Base-by-base conservation (phyloP, 2,329 filamentous ascomycete species). In the Ophiostoma sp. region DNA sequence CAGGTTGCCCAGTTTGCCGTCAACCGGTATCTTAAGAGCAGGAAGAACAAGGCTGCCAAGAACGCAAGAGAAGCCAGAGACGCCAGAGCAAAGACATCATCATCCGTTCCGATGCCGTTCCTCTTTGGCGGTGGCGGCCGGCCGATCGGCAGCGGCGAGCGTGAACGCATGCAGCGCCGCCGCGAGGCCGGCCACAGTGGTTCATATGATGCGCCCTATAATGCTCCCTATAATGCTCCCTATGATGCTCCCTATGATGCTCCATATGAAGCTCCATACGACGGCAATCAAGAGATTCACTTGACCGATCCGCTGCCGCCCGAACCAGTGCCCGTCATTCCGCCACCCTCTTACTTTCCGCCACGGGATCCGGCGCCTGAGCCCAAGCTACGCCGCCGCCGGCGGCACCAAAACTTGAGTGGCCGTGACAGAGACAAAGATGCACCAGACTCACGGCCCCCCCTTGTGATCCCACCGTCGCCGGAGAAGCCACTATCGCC, bases 1-100 rank as follows among this genome's bases (percentile, higher is more conserved):
- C 68, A 71, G n/a, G 67, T 65, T 18, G 41, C 68, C 4, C 68
- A 70, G 63, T 69, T 67, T 49, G 67, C 55, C 8, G 36, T 70
- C n/a, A 38, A 58, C 9, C 44, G 49, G 12, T 71, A 70, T 63
- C 41, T 71, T 14, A 62, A 66, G 55, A 18, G 62, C 4, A 58
- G n/a, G 16, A 52, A 60, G 52, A 42, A 66, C 52, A 40, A 58
- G 18, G 36, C 49, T 1, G n/a, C 49, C 8, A 62, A 60, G 40
- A 42, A 18, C 6, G 36, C 40, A n/a, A 16, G 7, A 63, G 40
- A 41, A 11, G 60, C 18, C 27, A 55, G 41, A 41, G 14, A 47
- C 38, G 60, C 16, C 5, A 36, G 4, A 14, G 45, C 3, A 62
- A 40, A 6, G 8, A 40, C 7, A 41, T 2, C 2, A 27, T 27